Conservation (phyloP, 108 stramenopile species). For the Stephanodiscus minutulus region DNA sequence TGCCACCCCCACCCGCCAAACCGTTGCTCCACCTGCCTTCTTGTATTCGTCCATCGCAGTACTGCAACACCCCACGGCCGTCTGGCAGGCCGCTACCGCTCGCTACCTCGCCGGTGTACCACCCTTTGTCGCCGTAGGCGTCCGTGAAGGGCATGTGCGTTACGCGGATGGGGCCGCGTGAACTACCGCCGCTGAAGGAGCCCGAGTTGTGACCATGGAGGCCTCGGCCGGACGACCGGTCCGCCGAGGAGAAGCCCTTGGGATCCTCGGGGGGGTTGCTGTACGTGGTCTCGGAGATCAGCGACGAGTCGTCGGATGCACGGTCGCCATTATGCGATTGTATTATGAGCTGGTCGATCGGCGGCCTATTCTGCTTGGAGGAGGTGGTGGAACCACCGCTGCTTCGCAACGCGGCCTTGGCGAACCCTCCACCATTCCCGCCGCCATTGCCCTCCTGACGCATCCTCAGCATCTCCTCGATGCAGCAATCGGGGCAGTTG, state of each 20-base stretch:
- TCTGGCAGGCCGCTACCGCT: conserved; percentile 75
- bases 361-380: not conserved
- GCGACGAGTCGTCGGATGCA: conserved; percentile 29
- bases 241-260: not conserved
- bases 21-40: conserved; percentile 47
- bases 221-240: conserved; percentile 9
- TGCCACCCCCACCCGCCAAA: conserved; percentile 8
- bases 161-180: too few relatives aligned
- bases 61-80: conserved; percentile 60
- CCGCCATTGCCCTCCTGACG: conserved; percentile 9
- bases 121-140: conserved; percentile 79
- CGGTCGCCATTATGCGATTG: conserved; percentile 19
- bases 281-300: conserved; percentile 43
- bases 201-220: not conserved
- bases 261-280: conserved; percentile 27
- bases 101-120: conserved; percentile 75
- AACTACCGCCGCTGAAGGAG: too few relatives aligned
- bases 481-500: conserved; percentile 46
- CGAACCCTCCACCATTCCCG: not conserved
- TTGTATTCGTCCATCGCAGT: conserved; percentile 40
- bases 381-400: not conserved
- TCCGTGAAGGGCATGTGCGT: conserved; percentile 61
- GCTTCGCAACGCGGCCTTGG: not conserved
- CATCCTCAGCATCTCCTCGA: conserved; percentile 42
- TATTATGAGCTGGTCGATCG: not conserved